phyloP scores from a whole-genome alignment of 805 yeast genomes.

The Citeromyces nyonsensis region DNA sequence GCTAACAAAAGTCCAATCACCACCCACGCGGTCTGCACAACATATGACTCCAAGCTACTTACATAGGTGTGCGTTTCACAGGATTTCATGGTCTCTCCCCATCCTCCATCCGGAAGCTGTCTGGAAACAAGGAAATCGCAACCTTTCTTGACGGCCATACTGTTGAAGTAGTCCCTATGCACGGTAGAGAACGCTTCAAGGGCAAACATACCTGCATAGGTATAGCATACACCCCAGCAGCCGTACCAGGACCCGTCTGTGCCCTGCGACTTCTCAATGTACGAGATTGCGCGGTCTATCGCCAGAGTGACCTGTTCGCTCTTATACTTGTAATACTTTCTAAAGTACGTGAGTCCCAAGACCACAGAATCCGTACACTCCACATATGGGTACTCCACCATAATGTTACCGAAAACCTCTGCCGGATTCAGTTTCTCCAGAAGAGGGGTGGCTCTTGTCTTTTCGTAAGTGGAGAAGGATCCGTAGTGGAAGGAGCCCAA shows the following conservation, averaged over 20 bases:
- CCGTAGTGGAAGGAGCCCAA: constrained; percentile 69
- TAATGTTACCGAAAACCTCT: constrained; percentile 93
- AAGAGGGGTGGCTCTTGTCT: constrained; percentile 62
- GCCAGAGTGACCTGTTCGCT: constrained; percentile 51
- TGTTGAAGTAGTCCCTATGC: constrained; percentile 45
- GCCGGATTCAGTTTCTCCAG: constrained; percentile 85
- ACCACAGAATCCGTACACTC: constrained; percentile 96
- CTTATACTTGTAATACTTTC: constrained; percentile 49
- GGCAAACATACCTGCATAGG: constrained; percentile 97
- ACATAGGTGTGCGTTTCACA: constrained; percentile 73
- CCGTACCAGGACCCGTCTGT: constrained; percentile 96
- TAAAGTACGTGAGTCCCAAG: constrained; percentile 71
- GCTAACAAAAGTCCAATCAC: constrained; percentile 70
- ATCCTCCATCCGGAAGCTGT: constrained; percentile 85
- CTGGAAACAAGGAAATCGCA: constrained; percentile 71
- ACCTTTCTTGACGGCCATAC: constrained; percentile 49
- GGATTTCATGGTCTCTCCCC: constrained; percentile 92
- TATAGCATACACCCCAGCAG: constrained; percentile 93
- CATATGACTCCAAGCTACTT: constrained; percentile 37
- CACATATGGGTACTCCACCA: constrained; percentile 97
- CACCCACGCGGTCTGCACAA: constrained; percentile 92
- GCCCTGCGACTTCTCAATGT: constrained; percentile 53
- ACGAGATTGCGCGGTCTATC: constrained; percentile 58
- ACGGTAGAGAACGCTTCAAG: constrained; percentile 75
- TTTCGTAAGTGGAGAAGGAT: constrained; percentile 85